These are phyloP conservation scores for Corrigiola litoralis DNA, from an alignment of 179 eudicot species.

Conservation along the genomic window DNA sequence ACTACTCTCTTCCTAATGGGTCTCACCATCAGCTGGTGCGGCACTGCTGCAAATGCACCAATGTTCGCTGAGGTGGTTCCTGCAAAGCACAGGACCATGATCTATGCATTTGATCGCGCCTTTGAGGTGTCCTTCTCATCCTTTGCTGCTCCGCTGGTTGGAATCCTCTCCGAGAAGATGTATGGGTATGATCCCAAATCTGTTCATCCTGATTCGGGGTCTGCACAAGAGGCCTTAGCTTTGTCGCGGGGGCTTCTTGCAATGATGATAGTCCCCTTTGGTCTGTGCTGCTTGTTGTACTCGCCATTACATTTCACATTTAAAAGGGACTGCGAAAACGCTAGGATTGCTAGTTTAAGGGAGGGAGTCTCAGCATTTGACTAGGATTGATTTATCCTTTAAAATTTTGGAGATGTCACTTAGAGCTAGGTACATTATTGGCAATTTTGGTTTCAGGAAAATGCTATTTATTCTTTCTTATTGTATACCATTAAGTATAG, in stretches of 20 bases:
- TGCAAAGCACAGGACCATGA: conserved; percentile 84
- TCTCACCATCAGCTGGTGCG: conserved; percentile 82
- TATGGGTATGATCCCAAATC: conserved; percentile 75
- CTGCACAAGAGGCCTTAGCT: conserved; percentile 65
- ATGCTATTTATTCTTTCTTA: too few species aligned
- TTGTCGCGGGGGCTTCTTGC: conserved; percentile 75
- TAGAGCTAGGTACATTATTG: neutral
- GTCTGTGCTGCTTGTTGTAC: conserved; percentile 79
- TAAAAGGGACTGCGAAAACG: conserved; percentile 61
- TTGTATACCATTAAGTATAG: neutral
- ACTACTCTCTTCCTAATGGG: conserved; percentile 81
- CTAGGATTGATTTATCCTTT: conserved; percentile 1
- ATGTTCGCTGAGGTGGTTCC: conserved; percentile 97
- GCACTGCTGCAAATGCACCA: conserved; percentile 73
- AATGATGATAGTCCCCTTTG: conserved; percentile 92
- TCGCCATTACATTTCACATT: conserved; percentile 66
- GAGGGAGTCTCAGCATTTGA: conserved; percentile 33
- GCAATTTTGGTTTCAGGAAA: neutral
- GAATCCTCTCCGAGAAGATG: conserved; percentile 80
- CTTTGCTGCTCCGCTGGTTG: conserved; percentile 90
- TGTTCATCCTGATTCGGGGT: conserved; percentile 50
- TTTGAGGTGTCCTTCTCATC: conserved; percentile 89
- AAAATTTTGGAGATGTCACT: neutral
- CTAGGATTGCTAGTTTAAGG: conserved; percentile 53
- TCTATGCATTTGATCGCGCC: conserved; percentile 93